Conservation (phyloP, 129 eudicot genomes). For the Saposhnikovia divaricata region DNA sequence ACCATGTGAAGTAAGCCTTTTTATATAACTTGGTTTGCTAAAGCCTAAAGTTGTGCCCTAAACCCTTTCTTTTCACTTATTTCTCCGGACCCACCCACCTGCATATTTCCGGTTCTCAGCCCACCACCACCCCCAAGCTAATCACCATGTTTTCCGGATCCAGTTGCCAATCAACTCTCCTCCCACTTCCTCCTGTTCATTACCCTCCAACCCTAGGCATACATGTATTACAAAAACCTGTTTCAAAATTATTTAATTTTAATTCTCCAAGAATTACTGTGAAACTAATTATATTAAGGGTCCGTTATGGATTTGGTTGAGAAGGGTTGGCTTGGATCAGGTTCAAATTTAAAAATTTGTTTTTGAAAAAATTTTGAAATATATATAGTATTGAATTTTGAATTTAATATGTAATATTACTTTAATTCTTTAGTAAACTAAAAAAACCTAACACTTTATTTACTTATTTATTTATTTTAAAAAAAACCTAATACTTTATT, state of each 20-base stretch:
- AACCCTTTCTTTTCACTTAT: background rate
- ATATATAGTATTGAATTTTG: too few species aligned
- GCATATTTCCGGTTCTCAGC: background rate
- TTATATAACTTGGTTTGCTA: background rate
- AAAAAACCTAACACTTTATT: too few species aligned
- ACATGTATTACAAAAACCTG: background rate
- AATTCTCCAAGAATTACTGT: background rate
- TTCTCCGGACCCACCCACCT: background rate
- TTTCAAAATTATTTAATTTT: background rate
- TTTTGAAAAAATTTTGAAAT: too few species aligned
- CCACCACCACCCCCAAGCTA: background rate
- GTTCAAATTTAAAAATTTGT: too few species aligned
- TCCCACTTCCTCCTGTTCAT: background rate
- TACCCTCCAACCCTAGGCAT: background rate
- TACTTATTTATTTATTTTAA: too few species aligned
- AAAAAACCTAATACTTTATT: too few species aligned
- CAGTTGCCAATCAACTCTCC: background rate
- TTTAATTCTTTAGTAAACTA: too few species aligned
- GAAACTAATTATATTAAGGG: background rate
- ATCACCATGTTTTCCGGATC: conserved; percentile 13
- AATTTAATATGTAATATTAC: too few species aligned
- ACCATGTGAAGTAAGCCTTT: conserved; percentile 6
- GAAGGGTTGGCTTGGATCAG: too few species aligned
- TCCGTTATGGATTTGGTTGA: too few species aligned
- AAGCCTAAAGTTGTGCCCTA: conserved; percentile 8